Base-by-base conservation (phyloP, 768 basidiomycete genomes). In the Trametes cubensis region DNA sequence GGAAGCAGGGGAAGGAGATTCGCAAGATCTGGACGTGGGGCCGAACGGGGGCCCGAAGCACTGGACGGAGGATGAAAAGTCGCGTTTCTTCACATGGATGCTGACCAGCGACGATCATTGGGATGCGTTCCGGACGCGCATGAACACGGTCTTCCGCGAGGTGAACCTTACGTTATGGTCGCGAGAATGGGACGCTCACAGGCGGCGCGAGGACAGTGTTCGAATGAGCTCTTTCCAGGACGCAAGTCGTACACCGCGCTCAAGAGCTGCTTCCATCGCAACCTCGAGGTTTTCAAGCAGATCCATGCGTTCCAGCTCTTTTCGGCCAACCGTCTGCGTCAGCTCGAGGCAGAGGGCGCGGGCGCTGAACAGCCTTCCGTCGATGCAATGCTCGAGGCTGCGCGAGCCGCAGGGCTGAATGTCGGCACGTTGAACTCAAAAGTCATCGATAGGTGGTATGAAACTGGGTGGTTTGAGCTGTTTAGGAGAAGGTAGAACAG, bases 1-100 rank as follows among this genome's bases (percentile, higher is more conserved):
- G 17, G 55, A 20, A 17, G 56, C 51, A 6, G 65, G 60, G 21
- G 59, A 50, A 7, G 58, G 47, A 20, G 66, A 67, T 8, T 28
- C 30, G 41, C 61, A 60, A 34, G 61, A 68, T 7, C n/a, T 45
- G 47, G 64, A 68, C 21, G 46, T 67, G 38, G 67, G 64, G 17
- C 64, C 67, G 18, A 65, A 68, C 44, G 69, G 71, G n/a, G 90
- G 90, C 25, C 87, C 90, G 1, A 91, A 91, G 66, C 90, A 92
- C 67, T 92, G 90, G 90, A 89, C 89, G 0, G 90, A 91, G 71
- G 89, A 90, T 10, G 90, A 92, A 70, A 92, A 92, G 75, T 81
- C 88, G 15, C 85, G 82, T 63, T 77, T 92, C 48, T 92, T 92
- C 73, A 82, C 76, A 46, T 92, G 90, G 89, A 82, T 92, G 49